Evolutionary conservation across 495 filamentous ascomycete genomes (phyloP).

Genomic region (Lasiosphaeria ovina): DNA sequence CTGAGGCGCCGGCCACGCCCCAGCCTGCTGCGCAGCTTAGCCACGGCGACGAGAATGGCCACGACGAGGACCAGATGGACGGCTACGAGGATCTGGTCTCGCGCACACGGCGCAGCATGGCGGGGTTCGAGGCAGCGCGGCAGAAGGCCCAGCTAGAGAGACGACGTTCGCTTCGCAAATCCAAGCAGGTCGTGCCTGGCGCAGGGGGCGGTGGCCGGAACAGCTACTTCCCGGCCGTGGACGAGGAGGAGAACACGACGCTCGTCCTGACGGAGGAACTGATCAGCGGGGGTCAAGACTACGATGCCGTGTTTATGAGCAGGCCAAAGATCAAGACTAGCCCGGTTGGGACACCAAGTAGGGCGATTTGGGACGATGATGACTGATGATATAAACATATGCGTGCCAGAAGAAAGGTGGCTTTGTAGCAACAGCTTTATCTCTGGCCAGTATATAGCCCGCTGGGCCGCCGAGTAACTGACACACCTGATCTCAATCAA

Average conservation of each 20-base stretch:
- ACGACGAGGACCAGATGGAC: constrained; percentile 26
- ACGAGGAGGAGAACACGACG: constrained; percentile 39
- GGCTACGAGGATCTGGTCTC: constrained; percentile 57
- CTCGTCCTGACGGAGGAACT: constrained; percentile 30
- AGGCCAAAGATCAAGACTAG: constrained; percentile 75
- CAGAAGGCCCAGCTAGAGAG: constrained; percentile 56
- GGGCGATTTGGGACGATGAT: constrained; percentile 11
- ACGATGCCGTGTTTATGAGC: constrained; percentile 83
- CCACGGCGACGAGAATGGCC: not conserved
- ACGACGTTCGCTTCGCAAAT: constrained; percentile 49
- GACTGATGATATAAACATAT: not conserved
- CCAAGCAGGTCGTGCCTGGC: constrained; percentile 31
- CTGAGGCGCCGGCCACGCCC: not conserved
- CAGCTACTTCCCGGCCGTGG: constrained; percentile 40
- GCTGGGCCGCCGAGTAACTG: no score
- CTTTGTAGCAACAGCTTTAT: not conserved
- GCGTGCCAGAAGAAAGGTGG: not conserved
- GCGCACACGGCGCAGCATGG: constrained; percentile 83
- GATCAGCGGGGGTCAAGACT: constrained; percentile 59
- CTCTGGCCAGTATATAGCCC: no score
- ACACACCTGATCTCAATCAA: no score
- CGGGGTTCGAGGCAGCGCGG: constrained; percentile 51
- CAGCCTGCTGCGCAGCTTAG: not conserved
- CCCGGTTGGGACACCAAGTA: constrained; percentile 60
- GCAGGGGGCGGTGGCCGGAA: constrained; percentile 18